Evolutionary conservation across 768 basidiomycete species (phyloP).

Genomic region (Russula olivacea): DNA sequence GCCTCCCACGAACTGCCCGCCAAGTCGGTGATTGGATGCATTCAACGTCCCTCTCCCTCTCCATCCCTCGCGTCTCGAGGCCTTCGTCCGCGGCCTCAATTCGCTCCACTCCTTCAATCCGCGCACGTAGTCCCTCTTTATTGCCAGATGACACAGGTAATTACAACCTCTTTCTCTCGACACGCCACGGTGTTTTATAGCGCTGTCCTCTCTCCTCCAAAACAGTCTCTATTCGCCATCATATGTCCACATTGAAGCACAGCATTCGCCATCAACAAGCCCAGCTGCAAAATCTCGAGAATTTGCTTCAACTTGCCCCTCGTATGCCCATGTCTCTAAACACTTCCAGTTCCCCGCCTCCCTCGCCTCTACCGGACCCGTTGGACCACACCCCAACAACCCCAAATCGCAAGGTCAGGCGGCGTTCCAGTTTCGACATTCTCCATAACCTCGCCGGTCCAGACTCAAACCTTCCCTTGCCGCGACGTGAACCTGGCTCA

Average conservation of each 20-base stretch:
- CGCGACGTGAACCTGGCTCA: conserved; percentile 43
- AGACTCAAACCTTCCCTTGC: conserved; percentile 68
- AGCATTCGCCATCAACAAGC: conserved; percentile 81
- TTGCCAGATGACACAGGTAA: conserved; percentile 23
- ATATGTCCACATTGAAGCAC: conserved; percentile 78
- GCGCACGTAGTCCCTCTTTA: conserved; percentile 22
- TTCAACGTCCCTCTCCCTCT: not conserved
- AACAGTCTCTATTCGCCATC: conserved; percentile 67
- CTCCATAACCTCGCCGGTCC: conserved; percentile 67
- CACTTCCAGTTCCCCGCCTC: conserved; percentile 37
- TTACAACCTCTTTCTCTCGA: not conserved
- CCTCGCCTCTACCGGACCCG: conserved; percentile 29
- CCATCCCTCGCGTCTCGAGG: conserved; percentile 10
- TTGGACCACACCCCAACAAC: conserved; percentile 30
- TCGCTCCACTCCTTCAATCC: conserved; percentile 14
- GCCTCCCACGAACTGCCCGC: not conserved
- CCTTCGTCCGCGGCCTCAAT: conserved; percentile 18
- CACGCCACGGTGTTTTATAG: too few species aligned
- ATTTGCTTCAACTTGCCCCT: conserved; percentile 57
- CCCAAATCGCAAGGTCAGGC: conserved; percentile 39
- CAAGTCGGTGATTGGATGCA: conserved; percentile 4
- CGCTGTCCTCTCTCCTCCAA: too few species aligned
- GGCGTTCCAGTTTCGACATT: conserved; percentile 67
- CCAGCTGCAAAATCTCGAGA: conserved; percentile 66
- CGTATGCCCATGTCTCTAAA: conserved; percentile 53